These are phyloP conservation scores for Pulveroboletus sp. DNA, from an alignment of 768 basidiomycete species.

Conservation along the genomic window DNA sequence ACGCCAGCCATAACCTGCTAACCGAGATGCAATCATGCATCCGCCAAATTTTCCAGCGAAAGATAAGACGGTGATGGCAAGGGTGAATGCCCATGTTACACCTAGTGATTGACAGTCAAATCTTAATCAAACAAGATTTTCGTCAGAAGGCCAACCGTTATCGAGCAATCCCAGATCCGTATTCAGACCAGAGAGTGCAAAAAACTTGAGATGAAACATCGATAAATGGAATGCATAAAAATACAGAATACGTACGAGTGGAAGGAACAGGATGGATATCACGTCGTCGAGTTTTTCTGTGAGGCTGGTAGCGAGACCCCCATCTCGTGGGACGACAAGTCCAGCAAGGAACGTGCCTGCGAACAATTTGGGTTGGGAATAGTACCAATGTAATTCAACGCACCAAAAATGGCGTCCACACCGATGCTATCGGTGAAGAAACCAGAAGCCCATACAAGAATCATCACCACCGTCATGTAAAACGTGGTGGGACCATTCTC, in stretches of 20 bases:
- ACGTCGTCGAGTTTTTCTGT: constrained; percentile 96
- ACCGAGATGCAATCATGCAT: constrained; percentile 66
- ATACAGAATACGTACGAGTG: constrained; percentile 50
- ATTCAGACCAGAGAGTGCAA: no score
- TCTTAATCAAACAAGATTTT: background rate
- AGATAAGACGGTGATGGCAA: constrained; percentile 77
- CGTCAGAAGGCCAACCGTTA: constrained; percentile 49
- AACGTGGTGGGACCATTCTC: constrained; percentile 83
- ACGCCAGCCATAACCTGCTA: constrained; percentile 71
- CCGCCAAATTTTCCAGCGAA: constrained; percentile 90
- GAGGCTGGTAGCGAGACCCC: constrained; percentile 81
- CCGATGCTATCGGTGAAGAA: constrained; percentile 95
- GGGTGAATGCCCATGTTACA: constrained; percentile 84
- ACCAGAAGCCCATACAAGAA: constrained; percentile 80
- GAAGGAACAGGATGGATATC: constrained; percentile 86
- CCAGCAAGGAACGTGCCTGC: constrained; percentile 80
- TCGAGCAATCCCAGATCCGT: constrained; percentile 86
- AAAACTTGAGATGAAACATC: no score
- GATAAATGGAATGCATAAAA: constrained; percentile 93
- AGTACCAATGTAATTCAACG: background rate
- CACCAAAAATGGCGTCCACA: constrained; percentile 88
- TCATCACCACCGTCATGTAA: constrained; percentile 84
- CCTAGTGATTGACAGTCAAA: constrained; percentile 35
- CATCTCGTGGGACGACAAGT: constrained; percentile 81
- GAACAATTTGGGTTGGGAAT: background rate